Evolutionary conservation across 2,329 filamentous ascomycete genomes (phyloP).

Genomic region (Pyrenochaeta sp.): DNA sequence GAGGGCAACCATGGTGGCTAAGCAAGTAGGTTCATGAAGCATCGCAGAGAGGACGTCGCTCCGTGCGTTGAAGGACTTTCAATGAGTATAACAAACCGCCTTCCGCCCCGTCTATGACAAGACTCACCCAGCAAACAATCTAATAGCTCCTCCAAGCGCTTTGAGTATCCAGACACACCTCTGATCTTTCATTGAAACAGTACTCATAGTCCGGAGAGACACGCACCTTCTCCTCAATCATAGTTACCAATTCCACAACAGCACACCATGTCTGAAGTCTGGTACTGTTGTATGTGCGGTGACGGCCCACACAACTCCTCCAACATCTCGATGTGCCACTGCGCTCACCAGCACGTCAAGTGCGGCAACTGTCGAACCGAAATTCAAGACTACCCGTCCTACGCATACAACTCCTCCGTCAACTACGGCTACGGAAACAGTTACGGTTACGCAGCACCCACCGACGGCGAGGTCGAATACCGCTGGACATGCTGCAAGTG

Average conservation of each 20-base stretch:
- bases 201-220: no score
- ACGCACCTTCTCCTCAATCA: no score
- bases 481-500: constrained; percentile 8
- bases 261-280: neutral
- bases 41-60: neutral
- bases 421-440: neutral
- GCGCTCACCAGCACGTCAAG: neutral
- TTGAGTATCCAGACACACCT: no score
- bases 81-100: neutral
- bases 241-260: neutral
- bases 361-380: neutral
- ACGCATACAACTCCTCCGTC: neutral
- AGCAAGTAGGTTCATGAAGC: neutral
- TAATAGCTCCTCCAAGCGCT: no score
- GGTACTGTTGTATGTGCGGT: neutral
- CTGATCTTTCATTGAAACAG: no score
- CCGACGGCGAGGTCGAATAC: neutral
- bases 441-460: neutral
- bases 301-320: neutral
- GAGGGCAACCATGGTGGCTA: neutral
- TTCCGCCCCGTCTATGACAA: neutral
- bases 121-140: no score
- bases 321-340: neutral
- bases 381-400: neutral
- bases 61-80: neutral